Evolutionary conservation across 2,329 filamentous ascomycete species (phyloP), one percentile per base, ranked within the genome.

Genomic region (Neopestalotiopsis clavispora): DNA sequence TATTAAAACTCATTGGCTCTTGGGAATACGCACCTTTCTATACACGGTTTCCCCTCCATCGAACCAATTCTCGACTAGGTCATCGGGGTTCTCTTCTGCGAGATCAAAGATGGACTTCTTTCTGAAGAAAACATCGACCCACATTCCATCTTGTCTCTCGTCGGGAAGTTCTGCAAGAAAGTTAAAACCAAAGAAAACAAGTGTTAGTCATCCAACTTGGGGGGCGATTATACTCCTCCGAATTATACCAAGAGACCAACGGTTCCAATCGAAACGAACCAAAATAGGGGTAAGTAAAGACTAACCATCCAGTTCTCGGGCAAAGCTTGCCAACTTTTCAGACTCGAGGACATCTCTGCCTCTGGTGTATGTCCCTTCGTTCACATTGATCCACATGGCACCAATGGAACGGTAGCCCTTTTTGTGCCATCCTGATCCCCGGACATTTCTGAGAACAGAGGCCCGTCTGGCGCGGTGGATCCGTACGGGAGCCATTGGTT

Each of bases 71-170:
- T 59, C 57, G 4, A 59, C 57, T 6, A 59, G n/a, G 30, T 59
- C 57, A 23, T 28, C 20, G 3, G 57, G 57, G 10, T 34, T 13
- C 20, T 59, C 57, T 34, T 59, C 57, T 12, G 14, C 57, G 23
- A 59, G 57, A 34, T 59, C 57, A 23, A 59, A 59, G 4, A 59
- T 13, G 57, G 57, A 59, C 20, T 30, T 59, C 57, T 59, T 59
- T 14, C 57, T 4, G 20, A 59, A 59, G 57, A 59, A 59, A 10
- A 59, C 57, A n/a, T 59, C 57, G 28, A n/a, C n/a, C 57, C 57
- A 59, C n/a, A 30, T 17, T 14, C 57, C 57, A 6, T 30, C 13
- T 6, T 28, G 23, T 3, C 23, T 10, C 23, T n/a, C n/a, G 14
- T 59, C 57, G 14, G 57, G 12, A 34, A 30, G 7, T 28, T 10